These are phyloP conservation scores for Bruguiera gymnorhiza DNA, from an alignment of 345 rosid species.

Conservation along the genomic window DNA sequence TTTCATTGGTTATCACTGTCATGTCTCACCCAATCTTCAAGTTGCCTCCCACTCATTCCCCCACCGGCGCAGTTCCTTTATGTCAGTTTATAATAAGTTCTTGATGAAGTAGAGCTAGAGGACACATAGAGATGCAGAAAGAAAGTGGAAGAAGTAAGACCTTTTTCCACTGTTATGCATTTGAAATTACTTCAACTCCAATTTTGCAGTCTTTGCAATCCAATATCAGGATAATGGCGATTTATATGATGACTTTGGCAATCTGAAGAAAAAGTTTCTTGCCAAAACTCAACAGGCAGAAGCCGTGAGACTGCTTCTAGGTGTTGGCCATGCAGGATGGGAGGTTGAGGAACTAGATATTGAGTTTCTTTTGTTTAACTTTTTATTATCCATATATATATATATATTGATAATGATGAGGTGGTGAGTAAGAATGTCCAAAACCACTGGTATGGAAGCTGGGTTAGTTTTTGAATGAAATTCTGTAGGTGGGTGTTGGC, in stretches of 20 bases:
- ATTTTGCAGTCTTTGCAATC: conserved; percentile 14
- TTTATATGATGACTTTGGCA: conserved; percentile 97
- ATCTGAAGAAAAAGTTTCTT: conserved; percentile 89
- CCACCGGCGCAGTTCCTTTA: no score
- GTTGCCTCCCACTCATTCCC: no score
- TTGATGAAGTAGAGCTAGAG: conserved; percentile 95
- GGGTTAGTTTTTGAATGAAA: no score
- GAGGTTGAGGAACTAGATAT: conserved; percentile 89
- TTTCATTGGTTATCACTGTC: no score
- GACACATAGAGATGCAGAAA: conserved; percentile 86
- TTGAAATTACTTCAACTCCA: conserved; percentile 15
- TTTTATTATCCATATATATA: no score
- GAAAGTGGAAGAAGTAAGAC: conserved; percentile 83
- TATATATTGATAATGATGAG: background rate
- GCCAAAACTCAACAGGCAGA: conserved; percentile 81
- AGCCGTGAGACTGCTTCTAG: conserved; percentile 49
- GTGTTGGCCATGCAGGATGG: conserved; percentile 99
- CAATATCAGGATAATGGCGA: conserved; percentile 87
- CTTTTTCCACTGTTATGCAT: conserved; percentile 9
- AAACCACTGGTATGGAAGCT: no score
- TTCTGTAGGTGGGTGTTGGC: background rate
- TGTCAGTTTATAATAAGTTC: background rate
- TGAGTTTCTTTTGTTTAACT: background rate
- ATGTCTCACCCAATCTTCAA: no score
- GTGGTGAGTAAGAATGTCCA: background rate